These are phyloP conservation scores for Capronia americana DNA, from an alignment of 2,329 filamentous ascomycete genomes.

Conservation along the genomic window DNA sequence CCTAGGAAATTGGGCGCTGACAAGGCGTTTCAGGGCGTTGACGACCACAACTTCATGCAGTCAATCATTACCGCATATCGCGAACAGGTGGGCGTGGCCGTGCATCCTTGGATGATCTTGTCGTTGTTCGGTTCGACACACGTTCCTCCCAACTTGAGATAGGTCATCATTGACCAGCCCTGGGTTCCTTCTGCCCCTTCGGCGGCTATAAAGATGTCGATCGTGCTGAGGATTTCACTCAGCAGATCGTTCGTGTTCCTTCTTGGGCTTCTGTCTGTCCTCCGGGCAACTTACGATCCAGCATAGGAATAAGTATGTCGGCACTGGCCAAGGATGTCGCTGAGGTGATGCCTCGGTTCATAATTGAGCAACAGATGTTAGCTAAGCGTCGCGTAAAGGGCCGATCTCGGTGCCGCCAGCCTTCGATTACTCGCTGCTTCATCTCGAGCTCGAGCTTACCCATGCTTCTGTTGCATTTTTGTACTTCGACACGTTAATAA, in stretches of 20 bases:
- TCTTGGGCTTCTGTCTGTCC: neutral
- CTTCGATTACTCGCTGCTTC: neutral
- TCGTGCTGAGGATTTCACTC: neutral
- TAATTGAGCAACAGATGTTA: neutral
- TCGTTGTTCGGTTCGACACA: neutral
- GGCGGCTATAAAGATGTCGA: neutral
- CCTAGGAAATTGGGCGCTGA: neutral
- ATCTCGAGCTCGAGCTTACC: neutral
- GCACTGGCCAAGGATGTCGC: neutral
- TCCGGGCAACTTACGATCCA: too few relatives aligned
- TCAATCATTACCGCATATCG: neutral
- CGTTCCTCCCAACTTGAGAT: neutral
- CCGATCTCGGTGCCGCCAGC: neutral
- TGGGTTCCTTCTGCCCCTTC: neutral
- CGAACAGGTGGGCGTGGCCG: neutral
- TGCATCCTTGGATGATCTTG: slow-evolving; percentile 3
- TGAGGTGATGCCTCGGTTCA: neutral
- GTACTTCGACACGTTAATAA: neutral
- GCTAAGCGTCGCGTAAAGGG: neutral
- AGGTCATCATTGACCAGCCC: neutral
- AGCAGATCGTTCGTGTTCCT: neutral
- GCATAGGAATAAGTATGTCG: neutral
- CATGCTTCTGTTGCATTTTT: neutral
- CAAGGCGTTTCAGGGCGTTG: neutral
- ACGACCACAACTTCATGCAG: neutral